These are phyloP conservation scores for Aspergillus piperis DNA, from an alignment of 2,329 filamentous ascomycete species.

Conservation along the genomic window DNA sequence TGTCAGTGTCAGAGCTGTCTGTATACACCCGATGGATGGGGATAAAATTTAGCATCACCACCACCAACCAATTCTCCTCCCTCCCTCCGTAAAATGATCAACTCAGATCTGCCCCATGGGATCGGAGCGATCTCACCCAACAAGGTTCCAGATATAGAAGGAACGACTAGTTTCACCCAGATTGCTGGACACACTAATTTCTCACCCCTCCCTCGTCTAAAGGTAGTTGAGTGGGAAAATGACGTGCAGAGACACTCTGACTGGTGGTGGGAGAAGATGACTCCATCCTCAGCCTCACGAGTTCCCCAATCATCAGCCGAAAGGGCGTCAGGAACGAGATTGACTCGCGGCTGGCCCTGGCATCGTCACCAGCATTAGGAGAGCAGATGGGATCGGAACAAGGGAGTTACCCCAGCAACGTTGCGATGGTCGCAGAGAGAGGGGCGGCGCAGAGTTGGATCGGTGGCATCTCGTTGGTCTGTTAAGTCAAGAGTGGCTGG, in stretches of 20 bases:
- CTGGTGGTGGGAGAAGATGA: neutral
- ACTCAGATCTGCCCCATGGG: constrained; percentile 7
- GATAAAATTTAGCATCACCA: neutral
- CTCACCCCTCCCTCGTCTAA: neutral
- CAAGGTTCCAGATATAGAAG: neutral
- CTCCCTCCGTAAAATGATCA: neutral
- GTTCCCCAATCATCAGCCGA: constrained; percentile 12
- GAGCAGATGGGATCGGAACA: constrained; percentile 14
- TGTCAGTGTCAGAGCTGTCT: neutral
- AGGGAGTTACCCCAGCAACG: constrained; percentile 28
- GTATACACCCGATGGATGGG: neutral
- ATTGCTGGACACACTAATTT: neutral
- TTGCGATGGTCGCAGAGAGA: neutral
- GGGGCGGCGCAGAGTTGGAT: neutral
- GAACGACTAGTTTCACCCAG: neutral
- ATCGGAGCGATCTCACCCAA: neutral
- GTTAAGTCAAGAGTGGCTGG: neutral
- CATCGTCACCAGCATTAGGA: constrained; percentile 4
- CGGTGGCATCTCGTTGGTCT: constrained; percentile 7
- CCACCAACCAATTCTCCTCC: neutral
- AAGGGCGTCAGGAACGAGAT: constrained; percentile 10
- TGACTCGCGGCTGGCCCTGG: constrained; percentile 7
- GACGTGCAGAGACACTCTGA: constrained; percentile 13
- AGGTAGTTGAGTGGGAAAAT: constrained; percentile 8
- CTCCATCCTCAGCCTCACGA: constrained; percentile 9